Evolutionary conservation across 441 rosid genomes (phyloP).

Genomic region (Adansonia rubrostipa): DNA sequence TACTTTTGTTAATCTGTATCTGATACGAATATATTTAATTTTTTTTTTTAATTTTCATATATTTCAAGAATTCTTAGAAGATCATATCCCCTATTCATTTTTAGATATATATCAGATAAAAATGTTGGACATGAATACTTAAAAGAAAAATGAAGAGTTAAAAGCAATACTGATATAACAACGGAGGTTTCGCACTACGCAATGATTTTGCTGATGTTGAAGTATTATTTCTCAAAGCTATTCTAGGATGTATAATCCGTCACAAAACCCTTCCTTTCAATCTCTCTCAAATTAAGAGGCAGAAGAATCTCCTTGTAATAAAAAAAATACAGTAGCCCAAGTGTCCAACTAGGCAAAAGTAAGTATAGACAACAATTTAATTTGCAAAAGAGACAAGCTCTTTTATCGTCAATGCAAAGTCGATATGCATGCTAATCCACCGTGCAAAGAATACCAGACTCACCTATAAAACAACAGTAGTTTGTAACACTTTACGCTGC

Average conservation of each 20-base stretch:
- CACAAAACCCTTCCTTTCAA: neutral
- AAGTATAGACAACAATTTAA: neutral
- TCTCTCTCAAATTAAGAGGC: constrained; percentile 20
- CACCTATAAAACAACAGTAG: constrained; percentile 35
- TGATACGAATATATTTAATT: too few species aligned
- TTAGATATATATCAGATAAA: too few species aligned
- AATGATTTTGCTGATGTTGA: neutral
- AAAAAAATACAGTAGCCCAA: neutral
- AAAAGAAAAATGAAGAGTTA: too few species aligned
- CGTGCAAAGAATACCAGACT: constrained; percentile 59
- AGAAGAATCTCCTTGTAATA: constrained; percentile 13
- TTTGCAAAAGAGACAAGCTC: constrained; percentile 24
- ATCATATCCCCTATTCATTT: too few species aligned
- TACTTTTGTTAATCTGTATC: too few species aligned
- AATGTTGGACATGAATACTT: too few species aligned
- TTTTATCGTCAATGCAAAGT: constrained; percentile 48
- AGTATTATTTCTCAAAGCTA: constrained; percentile 5
- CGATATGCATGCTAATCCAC: constrained; percentile 47
- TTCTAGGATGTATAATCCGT: neutral
- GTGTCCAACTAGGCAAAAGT: constrained; percentile 13
- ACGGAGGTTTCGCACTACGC: too few species aligned
- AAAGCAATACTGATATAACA: too few species aligned
- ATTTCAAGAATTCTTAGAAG: too few species aligned
- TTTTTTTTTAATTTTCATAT: too few species aligned
- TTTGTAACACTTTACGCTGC: constrained; percentile 44